Evolutionary conservation across 2,329 filamentous ascomycete genomes (phyloP).

Genomic region (Colletotrichum sp.): DNA sequence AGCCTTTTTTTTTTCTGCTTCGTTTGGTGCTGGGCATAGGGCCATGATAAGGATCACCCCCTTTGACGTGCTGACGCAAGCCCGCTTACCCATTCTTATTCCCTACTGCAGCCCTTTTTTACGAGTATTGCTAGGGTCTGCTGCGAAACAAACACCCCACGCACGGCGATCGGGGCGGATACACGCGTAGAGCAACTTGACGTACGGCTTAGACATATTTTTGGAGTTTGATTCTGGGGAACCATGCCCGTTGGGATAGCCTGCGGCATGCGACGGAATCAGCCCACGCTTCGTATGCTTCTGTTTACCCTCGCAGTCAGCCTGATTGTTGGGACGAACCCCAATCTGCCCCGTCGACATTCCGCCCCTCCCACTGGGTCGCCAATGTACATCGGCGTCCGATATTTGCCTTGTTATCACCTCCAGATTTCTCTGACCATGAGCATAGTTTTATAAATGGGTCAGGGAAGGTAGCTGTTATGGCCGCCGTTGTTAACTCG

Average conservation of each 20-base stretch:
- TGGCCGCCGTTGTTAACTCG: neutral
- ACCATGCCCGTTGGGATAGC: neutral
- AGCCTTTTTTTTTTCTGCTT: neutral
- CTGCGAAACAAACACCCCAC: neutral
- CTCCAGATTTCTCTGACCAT: neutral
- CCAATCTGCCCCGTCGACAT: neutral
- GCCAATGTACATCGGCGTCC: neutral
- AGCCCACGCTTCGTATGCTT: neutral
- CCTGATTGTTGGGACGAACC: neutral
- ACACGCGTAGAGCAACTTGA: neutral
- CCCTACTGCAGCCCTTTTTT: neutral
- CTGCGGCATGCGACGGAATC: neutral
- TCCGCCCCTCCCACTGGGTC: neutral
- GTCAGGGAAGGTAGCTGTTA: neutral
- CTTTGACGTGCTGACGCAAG: neutral
- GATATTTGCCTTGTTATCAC: neutral
- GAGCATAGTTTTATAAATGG: rapidly evolving
- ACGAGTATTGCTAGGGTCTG: neutral
- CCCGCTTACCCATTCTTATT: neutral
- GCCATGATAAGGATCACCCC: neutral
- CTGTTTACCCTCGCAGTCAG: neutral
- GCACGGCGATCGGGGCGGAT: neutral
- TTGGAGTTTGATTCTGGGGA: neutral
- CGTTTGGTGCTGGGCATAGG: neutral
- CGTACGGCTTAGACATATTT: neutral